Conservation (phyloP, 306 rosid species). For the Cicer bijugum region DNA sequence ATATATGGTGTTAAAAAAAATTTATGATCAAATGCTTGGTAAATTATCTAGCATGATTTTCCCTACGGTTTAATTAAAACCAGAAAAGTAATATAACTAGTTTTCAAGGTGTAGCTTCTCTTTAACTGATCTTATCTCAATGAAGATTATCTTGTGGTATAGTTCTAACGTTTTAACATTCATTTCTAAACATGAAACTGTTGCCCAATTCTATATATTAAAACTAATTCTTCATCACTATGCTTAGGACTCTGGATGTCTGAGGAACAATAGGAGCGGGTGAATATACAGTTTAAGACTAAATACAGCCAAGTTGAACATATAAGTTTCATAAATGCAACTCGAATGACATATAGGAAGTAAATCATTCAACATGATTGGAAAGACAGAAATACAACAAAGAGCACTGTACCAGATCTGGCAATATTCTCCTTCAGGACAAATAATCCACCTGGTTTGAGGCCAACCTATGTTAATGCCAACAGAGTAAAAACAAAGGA, state of each 20-base stretch:
- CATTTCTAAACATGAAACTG: slow-evolving; percentile 9
- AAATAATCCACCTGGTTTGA: slow-evolving; percentile 86
- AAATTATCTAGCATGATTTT: neutral
- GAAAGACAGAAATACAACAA: slow-evolving; percentile 30
- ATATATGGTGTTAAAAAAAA: neutral
- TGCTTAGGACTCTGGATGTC: slow-evolving; percentile 1
- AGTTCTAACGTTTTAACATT: neutral
- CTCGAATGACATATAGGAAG: slow-evolving; percentile 37
- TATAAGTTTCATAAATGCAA: slow-evolving; percentile 26
- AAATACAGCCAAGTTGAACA: slow-evolving; percentile 6
- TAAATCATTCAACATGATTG: slow-evolving; percentile 29
- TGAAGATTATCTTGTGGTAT: slow-evolving; percentile 5
- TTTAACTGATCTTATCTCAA: slow-evolving; percentile 7
- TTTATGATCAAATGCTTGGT: neutral
- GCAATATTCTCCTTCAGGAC: slow-evolving; percentile 90
- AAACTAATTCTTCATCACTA: neutral
- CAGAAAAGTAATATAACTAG: neutral
- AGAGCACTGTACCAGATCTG: slow-evolving; percentile 64
- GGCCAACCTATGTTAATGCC: slow-evolving; percentile 68
- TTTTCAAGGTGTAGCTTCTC: slow-evolving; percentile 1
- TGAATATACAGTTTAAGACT: slow-evolving; percentile 32
- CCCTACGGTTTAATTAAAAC: neutral
- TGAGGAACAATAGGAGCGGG: slow-evolving; percentile 12
- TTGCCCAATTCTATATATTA: too few species aligned
- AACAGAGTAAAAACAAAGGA: slow-evolving; percentile 28